phyloP scores from a whole-genome alignment of 2,329 filamentous ascomycete species.

The Mollisia scopiformis region DNA sequence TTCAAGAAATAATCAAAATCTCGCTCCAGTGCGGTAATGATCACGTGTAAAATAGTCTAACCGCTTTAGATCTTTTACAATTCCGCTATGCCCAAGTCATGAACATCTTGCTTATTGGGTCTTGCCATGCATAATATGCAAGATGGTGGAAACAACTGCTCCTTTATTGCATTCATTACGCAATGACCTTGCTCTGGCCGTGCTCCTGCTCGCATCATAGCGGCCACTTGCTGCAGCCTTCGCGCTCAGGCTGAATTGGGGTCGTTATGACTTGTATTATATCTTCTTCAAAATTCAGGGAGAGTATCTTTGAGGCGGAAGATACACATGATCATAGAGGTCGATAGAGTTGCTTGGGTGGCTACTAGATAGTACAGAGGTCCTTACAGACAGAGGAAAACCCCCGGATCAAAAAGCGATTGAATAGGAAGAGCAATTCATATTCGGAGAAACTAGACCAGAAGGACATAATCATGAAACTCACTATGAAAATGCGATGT shows the following conservation, averaged over 20 bases:
- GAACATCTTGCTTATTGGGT: neutral
- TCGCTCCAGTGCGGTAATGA: neutral
- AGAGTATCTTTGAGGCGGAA: neutral
- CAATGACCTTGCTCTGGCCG: conserved; percentile 16
- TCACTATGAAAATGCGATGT: conserved; percentile 27
- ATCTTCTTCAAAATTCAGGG: neutral
- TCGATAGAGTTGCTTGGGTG: neutral
- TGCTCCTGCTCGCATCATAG: conserved; percentile 8
- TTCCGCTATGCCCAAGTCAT: neutral
- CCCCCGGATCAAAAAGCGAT: conserved; percentile 5
- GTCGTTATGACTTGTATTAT: conserved; percentile 20
- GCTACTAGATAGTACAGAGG: neutral
- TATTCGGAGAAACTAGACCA: conserved; percentile 13
- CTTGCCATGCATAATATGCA: conserved; percentile 19
- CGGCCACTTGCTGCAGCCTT: conserved; percentile 10
- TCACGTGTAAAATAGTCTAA: neutral
- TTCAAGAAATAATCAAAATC: neutral
- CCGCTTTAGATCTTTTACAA: neutral
- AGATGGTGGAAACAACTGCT: conserved; percentile 11
- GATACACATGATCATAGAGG: neutral
- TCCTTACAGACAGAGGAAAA: conserved; percentile 1
- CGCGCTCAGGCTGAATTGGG: conserved; percentile 20
- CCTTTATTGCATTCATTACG: conserved; percentile 14
- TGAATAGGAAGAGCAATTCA: conserved; percentile 9
- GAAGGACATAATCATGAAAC: conserved; percentile 17